Conservation (phyloP, 2,329 filamentous ascomycete genomes). For the Claviceps monticola region DNA sequence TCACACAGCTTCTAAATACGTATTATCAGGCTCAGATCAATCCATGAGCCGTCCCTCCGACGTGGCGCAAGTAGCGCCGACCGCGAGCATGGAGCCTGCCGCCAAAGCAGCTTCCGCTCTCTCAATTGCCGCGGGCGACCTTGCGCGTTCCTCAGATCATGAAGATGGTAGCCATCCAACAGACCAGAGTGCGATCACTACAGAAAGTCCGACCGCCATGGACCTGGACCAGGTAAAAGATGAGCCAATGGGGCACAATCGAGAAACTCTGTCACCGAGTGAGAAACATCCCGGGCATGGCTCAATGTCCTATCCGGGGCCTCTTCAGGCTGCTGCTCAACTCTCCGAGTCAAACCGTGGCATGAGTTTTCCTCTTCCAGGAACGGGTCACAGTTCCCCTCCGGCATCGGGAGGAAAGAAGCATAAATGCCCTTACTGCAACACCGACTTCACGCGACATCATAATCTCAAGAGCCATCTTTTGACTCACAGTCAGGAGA, state of each 20-base stretch:
- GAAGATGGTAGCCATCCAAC: slow-evolving; percentile 26
- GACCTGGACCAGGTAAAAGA: slow-evolving; percentile 35
- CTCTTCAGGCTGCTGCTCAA: slow-evolving; percentile 27
- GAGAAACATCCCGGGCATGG: slow-evolving; percentile 31
- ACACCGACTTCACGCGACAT: slow-evolving; percentile 91
- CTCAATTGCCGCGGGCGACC: slow-evolving; percentile 18
- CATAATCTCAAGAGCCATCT: slow-evolving; percentile 97
- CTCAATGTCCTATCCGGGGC: slow-evolving; percentile 42
- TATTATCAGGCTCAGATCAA: slow-evolving; percentile 38
- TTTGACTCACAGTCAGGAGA: slow-evolving; percentile 95
- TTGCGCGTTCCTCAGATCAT: slow-evolving; percentile 25
- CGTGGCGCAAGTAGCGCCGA: slow-evolving; percentile 30
- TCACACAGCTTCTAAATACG: slow-evolving; percentile 37
- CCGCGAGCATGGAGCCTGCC: slow-evolving; percentile 28
- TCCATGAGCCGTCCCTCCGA: slow-evolving; percentile 44
- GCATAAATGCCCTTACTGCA: slow-evolving; percentile 93
- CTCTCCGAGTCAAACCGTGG: slow-evolving; percentile 34
- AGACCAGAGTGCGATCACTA: slow-evolving; percentile 25
- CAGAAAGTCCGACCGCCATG: slow-evolving; percentile 39
- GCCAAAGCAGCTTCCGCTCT: slow-evolving; percentile 22
- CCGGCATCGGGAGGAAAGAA: slow-evolving; percentile 59
- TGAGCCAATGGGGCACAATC: slow-evolving; percentile 18
- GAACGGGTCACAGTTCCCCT: slow-evolving; percentile 31
- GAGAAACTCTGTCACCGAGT: slow-evolving; percentile 33
- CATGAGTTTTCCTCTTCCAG: slow-evolving; percentile 44